phyloP scores from a whole-genome alignment of 1,284 basidiomycete genomes.

The Blastosporella zonata region DNA sequence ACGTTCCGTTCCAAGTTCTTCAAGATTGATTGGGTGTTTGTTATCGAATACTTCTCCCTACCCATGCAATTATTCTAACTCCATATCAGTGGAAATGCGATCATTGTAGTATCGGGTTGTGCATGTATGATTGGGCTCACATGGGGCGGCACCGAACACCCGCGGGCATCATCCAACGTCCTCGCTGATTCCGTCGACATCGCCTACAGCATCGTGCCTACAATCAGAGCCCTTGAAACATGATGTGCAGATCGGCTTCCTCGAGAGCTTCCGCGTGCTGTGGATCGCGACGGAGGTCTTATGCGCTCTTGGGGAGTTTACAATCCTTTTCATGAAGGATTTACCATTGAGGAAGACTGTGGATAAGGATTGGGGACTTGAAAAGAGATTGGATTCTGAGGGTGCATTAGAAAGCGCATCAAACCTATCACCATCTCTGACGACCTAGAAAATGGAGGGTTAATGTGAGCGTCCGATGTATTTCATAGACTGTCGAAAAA shows the following conservation, averaged over 20 bases:
- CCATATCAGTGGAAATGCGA: slow-evolving; percentile 31
- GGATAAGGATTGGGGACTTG: slow-evolving; percentile 10
- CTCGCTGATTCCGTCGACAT: slow-evolving; percentile 20
- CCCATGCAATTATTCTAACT: background rate
- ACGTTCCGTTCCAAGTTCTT: slow-evolving; percentile 30
- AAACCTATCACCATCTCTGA: background rate
- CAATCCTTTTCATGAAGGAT: slow-evolving; percentile 2
- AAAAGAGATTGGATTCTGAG: background rate
- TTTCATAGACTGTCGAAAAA: no score
- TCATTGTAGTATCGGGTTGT: slow-evolving; percentile 31
- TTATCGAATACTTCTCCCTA: background rate
- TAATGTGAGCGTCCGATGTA: no score
- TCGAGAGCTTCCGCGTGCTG: slow-evolving; percentile 9
- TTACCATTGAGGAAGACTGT: slow-evolving; percentile 7
- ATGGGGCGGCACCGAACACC: slow-evolving; percentile 33
- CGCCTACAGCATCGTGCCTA: slow-evolving; percentile 9
- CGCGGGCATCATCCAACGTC: slow-evolving; percentile 34
- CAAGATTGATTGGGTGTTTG: slow-evolving; percentile 40
- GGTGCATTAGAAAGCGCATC: slow-evolving; percentile 38
- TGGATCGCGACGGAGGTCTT: slow-evolving; percentile 11
- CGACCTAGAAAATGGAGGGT: no score
- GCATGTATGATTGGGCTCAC: slow-evolving; percentile 33
- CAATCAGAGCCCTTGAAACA: slow-evolving; percentile 11
- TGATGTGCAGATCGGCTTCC: slow-evolving; percentile 13
- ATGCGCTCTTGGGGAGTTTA: slow-evolving; percentile 1